Conservation (phyloP, 2,329 filamentous ascomycete genomes). For the Aspergillus sp. region DNA sequence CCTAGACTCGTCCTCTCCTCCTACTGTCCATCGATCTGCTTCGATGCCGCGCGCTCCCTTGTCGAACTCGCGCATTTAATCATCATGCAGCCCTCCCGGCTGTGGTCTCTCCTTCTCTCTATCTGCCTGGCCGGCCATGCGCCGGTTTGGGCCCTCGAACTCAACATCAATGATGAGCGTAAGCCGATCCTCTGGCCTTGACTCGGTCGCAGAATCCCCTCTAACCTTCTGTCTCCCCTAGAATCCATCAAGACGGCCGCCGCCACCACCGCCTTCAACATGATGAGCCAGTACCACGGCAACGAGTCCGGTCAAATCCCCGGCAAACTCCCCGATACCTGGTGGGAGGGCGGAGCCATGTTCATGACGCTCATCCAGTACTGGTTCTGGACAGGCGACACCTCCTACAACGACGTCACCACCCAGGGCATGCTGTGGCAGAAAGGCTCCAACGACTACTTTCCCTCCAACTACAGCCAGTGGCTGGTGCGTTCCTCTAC, state of each 20-base stretch:
- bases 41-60: neutral
- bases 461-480: conserved; percentile 60
- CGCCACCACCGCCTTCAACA: conserved; percentile 36
- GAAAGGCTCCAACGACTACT: conserved; percentile 72
- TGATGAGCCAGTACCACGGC: conserved; percentile 39
- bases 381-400: conserved; percentile 78
- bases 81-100: conserved; percentile 3
- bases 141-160: conserved; percentile 13
- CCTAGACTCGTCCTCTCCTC: neutral
- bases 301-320: conserved; percentile 39
- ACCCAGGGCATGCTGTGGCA: conserved; percentile 71
- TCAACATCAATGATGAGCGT: conserved; percentile 23
- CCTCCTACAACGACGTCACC: conserved; percentile 67
- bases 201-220: no score
- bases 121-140: conserved; percentile 10
- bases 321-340: conserved; percentile 39
- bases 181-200: neutral
- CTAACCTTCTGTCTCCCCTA: conserved; percentile 4
- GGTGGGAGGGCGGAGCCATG: conserved; percentile 74
- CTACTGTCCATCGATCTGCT: neutral
- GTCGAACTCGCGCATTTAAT: neutral
- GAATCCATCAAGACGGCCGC: conserved; percentile 36
- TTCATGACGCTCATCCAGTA: conserved; percentile 72
- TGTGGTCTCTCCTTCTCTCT: conserved; percentile 9
- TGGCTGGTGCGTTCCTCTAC: conserved; percentile 25